phyloP scores from a whole-genome alignment of 768 basidiomycete species.

The Leccinellum rugosiceps region DNA sequence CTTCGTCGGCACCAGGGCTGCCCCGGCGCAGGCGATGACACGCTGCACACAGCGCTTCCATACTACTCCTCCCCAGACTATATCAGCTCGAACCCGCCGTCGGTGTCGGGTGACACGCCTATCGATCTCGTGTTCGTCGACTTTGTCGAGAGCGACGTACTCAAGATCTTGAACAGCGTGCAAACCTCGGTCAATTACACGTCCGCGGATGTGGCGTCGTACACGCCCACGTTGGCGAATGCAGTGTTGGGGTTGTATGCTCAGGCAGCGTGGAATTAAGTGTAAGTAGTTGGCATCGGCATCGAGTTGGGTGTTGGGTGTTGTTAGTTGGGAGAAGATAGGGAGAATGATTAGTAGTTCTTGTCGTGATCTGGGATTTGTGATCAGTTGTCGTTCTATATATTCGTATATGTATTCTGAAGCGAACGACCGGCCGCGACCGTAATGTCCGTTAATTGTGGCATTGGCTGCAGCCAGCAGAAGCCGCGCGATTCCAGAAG shows the following conservation, averaged over 20 bases:
- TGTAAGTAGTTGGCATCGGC: not conserved
- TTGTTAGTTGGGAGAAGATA: too few species aligned
- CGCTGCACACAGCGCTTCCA: constrained; percentile 56
- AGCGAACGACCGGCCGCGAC: too few species aligned
- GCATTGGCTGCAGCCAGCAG: too few species aligned
- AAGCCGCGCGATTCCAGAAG: constrained; percentile 25
- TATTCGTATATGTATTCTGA: too few species aligned
- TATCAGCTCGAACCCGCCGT: constrained; percentile 53
- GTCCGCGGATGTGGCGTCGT: constrained; percentile 47
- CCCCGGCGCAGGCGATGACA: constrained; percentile 75
- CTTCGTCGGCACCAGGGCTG: constrained; percentile 46
- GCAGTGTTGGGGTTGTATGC: constrained; percentile 41
- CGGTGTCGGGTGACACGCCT: constrained; percentile 43
- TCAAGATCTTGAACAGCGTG: constrained; percentile 53
- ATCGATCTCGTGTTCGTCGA: constrained; percentile 77
- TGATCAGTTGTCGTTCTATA: too few species aligned
- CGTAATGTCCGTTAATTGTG: too few species aligned
- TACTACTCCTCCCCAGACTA: constrained; percentile 55
- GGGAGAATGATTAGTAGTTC: too few species aligned
- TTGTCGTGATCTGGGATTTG: too few species aligned
- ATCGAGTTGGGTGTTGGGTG: too few species aligned
- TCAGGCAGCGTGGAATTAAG: constrained; percentile 30
- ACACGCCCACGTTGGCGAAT: constrained; percentile 45
- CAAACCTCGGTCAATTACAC: constrained; percentile 52
- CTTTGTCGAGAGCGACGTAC: constrained; percentile 55